Evolutionary conservation across 148 eudicot species (phyloP), one percentile per base, ranked within the genome.

Genomic region (Rhododendron griersonianum): DNA sequence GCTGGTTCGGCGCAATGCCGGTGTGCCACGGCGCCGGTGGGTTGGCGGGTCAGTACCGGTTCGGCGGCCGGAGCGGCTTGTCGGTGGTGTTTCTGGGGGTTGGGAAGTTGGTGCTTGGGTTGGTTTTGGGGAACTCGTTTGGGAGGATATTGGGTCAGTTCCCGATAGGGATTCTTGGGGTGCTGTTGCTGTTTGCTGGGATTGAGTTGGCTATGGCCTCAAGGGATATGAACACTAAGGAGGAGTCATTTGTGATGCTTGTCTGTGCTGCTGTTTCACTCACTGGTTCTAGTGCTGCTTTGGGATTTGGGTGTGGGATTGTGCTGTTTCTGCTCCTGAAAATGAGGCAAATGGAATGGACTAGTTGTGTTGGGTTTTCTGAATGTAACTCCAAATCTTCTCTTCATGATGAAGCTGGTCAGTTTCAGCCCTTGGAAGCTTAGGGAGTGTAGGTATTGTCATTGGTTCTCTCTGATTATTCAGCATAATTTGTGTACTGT

Each of bases 1-100:
- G 92, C 84, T 92, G 94, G 94, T 92, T 92, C 28, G 94, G 94
- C 11, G 94, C 93, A 25, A 92, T 92, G 94, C 94, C 94, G 1
- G 89, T 86, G 1, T 92, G 94, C 91, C 94, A 92, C 50, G 94
- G 94, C 4, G 94, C 94, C 4, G 94, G 94, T 0, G 94, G 94
- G 82, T 41, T 92, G 9, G 94, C 94, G 0, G 94, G 94, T 48
- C 94, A 92, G 90, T 92, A 91, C 81, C 53, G 93, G 80, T 92
- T 92, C 47, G 94, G 94, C 0, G 93, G 92, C 41, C 89, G 94
- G 79, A 88, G 90, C 61, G 94, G 94, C 0, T 83, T 82, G n/a
- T 92, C 93, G 1, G 94, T 92, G 79, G 90, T 89, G 84, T 87
- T 92, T 48, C 51, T 92, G 30, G 94, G 91, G 7, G 10, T 87